phyloP scores from a whole-genome alignment of 2,329 filamentous ascomycete species.

The Trichoderma endophyticum region DNA sequence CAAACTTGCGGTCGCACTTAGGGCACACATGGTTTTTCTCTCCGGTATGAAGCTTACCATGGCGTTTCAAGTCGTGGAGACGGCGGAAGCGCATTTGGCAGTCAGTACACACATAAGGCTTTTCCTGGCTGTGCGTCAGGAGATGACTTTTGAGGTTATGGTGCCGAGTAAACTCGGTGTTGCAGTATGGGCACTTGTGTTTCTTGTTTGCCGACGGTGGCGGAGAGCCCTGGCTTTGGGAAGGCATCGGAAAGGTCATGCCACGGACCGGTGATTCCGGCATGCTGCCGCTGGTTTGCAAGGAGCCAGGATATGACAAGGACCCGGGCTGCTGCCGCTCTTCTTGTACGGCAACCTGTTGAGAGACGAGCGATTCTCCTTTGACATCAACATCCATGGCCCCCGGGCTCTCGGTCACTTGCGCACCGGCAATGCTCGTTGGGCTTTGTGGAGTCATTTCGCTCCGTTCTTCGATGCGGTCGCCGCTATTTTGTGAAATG shows the following conservation, averaged over 20 bases:
- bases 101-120: slow-evolving; percentile 91
- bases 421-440: slow-evolving; percentile 41
- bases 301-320: slow-evolving; percentile 53
- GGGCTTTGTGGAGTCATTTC: slow-evolving; percentile 46
- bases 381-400: slow-evolving; percentile 54
- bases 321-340: slow-evolving; percentile 50
- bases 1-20: slow-evolving; percentile 92
- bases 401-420: slow-evolving; percentile 49
- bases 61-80: slow-evolving; percentile 90
- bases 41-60: slow-evolving; percentile 94
- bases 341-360: slow-evolving; percentile 47
- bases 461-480: slow-evolving; percentile 36
- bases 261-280: slow-evolving; percentile 47
- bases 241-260: slow-evolving; percentile 57
- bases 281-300: slow-evolving; percentile 43
- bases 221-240: slow-evolving; percentile 45
- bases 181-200: slow-evolving; percentile 94
- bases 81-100: slow-evolving; percentile 90
- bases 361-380: slow-evolving; percentile 33
- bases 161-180: slow-evolving; percentile 93
- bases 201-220: slow-evolving; percentile 70
- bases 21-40: slow-evolving; percentile 93
- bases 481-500: slow-evolving; percentile 33
- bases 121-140: slow-evolving; percentile 96
- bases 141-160: slow-evolving; percentile 98